A percentile compares a stretch with the other conserved stretches of the same genome.
phyloP scores from a whole-genome alignment of 2,329 filamentous ascomycete species.

The Eutypella sp. region DNA sequence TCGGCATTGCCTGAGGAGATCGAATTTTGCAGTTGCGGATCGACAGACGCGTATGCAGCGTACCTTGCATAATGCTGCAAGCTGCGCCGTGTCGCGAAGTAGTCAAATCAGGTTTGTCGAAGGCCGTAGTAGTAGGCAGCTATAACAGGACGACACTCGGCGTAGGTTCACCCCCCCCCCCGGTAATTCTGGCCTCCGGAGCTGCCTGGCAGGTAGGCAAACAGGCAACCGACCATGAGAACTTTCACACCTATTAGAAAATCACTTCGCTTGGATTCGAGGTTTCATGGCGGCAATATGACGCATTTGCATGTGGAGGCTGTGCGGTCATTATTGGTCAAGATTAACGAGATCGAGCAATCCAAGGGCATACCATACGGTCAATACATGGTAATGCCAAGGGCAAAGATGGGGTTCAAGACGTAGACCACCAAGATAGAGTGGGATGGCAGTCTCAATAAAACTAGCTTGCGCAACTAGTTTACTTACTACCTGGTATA shows the following conservation, averaged over 20 bases:
- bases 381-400: background rate
- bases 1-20: slow-evolving; percentile 20
- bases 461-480: too few relatives aligned
- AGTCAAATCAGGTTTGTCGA: slow-evolving; percentile 1
- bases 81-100: slow-evolving; percentile 11
- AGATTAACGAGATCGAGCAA: background rate
- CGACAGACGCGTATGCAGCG: slow-evolving; percentile 21
- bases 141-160: too few relatives aligned
- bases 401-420: background rate
- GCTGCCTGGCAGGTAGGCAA: slow-evolving; percentile 1
- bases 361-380: background rate
- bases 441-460: too few relatives aligned
- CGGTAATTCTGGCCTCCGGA: too few relatives aligned
- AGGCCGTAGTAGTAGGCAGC: background rate
- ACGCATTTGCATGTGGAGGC: background rate
- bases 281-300: background rate
- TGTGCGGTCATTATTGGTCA: background rate
- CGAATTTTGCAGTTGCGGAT: slow-evolving; percentile 18
- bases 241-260: too few relatives aligned
- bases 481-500: too few relatives aligned
- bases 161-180: too few relatives aligned
- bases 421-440: too few relatives aligned
- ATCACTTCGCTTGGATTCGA: too few relatives aligned
- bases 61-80: slow-evolving; percentile 23
- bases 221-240: too few relatives aligned